phyloP scores from a whole-genome alignment of 805 yeast genomes.

The Saccharomycopsis sp. region DNA sequence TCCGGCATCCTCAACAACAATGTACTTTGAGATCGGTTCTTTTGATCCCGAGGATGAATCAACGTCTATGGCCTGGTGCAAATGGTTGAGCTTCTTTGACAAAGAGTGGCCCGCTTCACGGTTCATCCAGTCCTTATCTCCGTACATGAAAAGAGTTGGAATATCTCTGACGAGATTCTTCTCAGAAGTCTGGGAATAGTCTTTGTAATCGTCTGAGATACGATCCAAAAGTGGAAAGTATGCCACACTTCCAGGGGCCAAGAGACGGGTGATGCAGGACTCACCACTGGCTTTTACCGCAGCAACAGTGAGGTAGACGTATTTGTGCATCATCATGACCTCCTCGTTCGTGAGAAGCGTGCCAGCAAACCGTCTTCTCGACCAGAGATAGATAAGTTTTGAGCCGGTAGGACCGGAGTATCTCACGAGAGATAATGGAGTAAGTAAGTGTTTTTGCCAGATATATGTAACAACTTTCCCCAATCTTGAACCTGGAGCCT shows the following conservation, averaged over 20 bases:
- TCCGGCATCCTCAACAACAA: constrained; percentile 53
- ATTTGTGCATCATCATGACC: constrained; percentile 42
- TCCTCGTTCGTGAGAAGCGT: constrained; percentile 26
- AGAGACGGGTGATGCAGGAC: constrained; percentile 50
- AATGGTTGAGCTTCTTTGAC: constrained; percentile 37
- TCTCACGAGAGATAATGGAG: constrained; percentile 50
- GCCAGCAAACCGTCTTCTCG: constrained; percentile 39
- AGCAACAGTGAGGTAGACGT: constrained; percentile 45
- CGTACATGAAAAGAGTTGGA: constrained; percentile 56
- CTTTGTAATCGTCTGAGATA: constrained; percentile 35
- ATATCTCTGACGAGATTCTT: constrained; percentile 34
- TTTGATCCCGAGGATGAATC: constrained; percentile 6
- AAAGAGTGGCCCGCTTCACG: constrained; percentile 44
- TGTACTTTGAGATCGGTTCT: constrained; percentile 29
- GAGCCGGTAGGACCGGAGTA: constrained; percentile 49
- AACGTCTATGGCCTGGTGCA: constrained; percentile 35
- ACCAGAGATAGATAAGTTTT: constrained; percentile 46
- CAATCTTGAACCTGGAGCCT: not conserved
- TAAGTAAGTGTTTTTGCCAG: constrained; percentile 46
- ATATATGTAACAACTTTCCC: constrained; percentile 23
- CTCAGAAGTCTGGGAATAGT: constrained; percentile 59
- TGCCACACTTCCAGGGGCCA: constrained; percentile 54
- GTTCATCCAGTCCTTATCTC: constrained; percentile 70
- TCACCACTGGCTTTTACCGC: constrained; percentile 59
- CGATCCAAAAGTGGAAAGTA: constrained; percentile 52